phyloP scores from a whole-genome alignment of 2,329 filamentous ascomycete species.

The Fusarium citri region DNA sequence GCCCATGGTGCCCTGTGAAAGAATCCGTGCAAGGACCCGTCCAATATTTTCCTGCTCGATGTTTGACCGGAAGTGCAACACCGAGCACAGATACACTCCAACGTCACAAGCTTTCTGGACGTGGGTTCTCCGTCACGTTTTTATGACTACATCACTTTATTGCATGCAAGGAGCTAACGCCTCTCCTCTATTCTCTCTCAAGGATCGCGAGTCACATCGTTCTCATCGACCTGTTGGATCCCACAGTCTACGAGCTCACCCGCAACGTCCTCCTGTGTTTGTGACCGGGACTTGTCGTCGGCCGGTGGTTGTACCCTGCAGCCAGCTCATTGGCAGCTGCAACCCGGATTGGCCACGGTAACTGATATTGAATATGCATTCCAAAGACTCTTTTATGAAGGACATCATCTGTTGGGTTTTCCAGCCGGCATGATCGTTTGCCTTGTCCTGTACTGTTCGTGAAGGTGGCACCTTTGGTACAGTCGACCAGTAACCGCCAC shows the following conservation, averaged over 20 bases:
- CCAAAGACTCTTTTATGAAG: neutral
- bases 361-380: constrained; percentile 15
- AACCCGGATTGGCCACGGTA: constrained; percentile 30
- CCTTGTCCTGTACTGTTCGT: neutral
- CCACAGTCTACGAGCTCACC: neutral
- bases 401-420: constrained; percentile 3
- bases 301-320: constrained; percentile 17
- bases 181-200: constrained; percentile 11
- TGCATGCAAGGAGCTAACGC: neutral
- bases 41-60: constrained; percentile 3
- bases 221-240: neutral
- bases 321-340: constrained; percentile 39
- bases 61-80: constrained; percentile 33
- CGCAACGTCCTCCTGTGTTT: neutral
- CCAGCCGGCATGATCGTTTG: constrained; percentile 1
- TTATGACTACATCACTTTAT: constrained; percentile 1
- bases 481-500: neutral
- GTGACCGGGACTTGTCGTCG: constrained; percentile 22
- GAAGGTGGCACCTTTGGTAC: constrained; percentile 20
- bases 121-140: constrained; percentile 21
- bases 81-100: constrained; percentile 29
- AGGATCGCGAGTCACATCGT: neutral
- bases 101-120: constrained; percentile 16
- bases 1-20: constrained; percentile 25
- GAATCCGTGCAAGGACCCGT: constrained; percentile 35